A percentile compares a stretch with the other conserved stretches of the same genome.
These are phyloP conservation scores for Colletotrichum theobromicola DNA, from an alignment of 2,329 filamentous ascomycete genomes.

Conservation along the genomic window DNA sequence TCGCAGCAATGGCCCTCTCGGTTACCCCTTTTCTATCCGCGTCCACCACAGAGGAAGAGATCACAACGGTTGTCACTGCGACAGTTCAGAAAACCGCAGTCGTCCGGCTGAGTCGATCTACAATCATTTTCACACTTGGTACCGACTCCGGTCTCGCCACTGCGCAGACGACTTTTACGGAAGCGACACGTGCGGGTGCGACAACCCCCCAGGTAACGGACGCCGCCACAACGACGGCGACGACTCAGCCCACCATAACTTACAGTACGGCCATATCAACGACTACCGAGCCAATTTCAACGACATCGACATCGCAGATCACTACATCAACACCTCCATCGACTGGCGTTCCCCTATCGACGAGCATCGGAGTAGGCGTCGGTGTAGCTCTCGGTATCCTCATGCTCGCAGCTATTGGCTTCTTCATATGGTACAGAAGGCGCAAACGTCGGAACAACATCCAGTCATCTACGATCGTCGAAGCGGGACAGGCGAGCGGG, in stretches of 20 bases:
- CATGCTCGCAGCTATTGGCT: rapidly evolving
- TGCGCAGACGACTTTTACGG: background rate
- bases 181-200: background rate
- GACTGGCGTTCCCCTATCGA: background rate
- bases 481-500: background rate
- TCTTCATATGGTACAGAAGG: background rate
- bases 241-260: background rate
- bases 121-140: background rate
- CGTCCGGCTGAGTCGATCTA: background rate
- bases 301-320: background rate
- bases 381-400: background rate
- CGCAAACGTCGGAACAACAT: background rate
- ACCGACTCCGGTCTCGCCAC: background rate
- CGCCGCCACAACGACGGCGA: background rate
- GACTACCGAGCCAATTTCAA: background rate
- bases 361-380: background rate
- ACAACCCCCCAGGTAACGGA: background rate
- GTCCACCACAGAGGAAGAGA: background rate
- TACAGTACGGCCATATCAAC: background rate
- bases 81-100: background rate
- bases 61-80: background rate
- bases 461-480: background rate
- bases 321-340: background rate
- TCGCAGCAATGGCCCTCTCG: background rate
- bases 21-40: background rate